A percentile compares a stretch with the other conserved stretches of the same genome.
Evolutionary conservation across 306 rosid genomes (phyloP).

Genomic region (Cucurbita ficifolia): DNA sequence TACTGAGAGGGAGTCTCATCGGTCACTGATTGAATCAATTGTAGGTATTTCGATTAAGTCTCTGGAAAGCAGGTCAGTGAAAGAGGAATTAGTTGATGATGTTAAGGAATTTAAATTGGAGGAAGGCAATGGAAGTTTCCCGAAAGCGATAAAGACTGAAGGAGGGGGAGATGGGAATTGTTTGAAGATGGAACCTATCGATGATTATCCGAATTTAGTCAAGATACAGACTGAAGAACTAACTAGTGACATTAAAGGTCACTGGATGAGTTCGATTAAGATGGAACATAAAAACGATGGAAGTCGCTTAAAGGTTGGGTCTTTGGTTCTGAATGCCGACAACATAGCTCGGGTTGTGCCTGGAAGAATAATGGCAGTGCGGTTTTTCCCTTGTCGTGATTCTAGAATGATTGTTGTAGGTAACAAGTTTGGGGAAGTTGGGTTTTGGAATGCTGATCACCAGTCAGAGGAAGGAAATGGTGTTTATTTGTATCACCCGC

Average conservation of each 20-base stretch:
- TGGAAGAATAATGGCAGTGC: conserved; percentile 34
- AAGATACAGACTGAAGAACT: not conserved
- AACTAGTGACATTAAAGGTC: not conserved
- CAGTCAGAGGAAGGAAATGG: conserved; percentile 17
- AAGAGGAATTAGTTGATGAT: not conserved
- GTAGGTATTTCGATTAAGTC: conserved; percentile 19
- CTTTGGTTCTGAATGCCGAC: conserved; percentile 39
- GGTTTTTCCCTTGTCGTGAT: conserved; percentile 43
- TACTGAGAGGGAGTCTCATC: conserved; percentile 21
- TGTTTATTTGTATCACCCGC: conserved; percentile 45
- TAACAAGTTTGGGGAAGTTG: conserved; percentile 57
- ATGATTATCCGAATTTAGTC: not conserved
- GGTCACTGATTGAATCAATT: conserved; percentile 24
- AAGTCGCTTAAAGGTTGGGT: conserved; percentile 20
- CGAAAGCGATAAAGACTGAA: not conserved
- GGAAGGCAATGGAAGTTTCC: not conserved
- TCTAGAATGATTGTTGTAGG: conserved; percentile 50
- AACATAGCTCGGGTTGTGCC: conserved; percentile 54
- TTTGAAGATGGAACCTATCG: conserved; percentile 19
- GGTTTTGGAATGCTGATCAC: conserved; percentile 52
- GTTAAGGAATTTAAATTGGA: not conserved
- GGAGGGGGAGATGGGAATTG: not conserved
- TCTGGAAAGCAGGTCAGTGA: not conserved
- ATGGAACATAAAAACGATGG: not conserved
- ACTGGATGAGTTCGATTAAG: not conserved